Conservation (phyloP, 2,329 filamentous ascomycete species). For the Pseudopithomyces maydicus region DNA sequence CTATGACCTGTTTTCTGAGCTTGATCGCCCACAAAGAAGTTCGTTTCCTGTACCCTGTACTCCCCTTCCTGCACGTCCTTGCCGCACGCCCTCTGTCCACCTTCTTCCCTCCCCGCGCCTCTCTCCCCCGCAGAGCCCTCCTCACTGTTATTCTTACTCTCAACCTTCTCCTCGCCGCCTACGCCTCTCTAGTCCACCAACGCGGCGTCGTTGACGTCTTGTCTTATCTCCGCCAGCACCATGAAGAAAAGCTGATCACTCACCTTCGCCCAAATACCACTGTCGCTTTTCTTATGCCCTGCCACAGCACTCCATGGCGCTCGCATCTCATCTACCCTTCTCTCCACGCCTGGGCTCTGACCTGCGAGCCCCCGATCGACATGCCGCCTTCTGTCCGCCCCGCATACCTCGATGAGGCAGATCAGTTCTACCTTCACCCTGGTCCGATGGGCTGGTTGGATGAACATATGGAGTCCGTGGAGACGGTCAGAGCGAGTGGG, state of each 20-base stretch:
- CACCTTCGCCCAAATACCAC: constrained; percentile 68
- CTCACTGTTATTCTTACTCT: constrained; percentile 60
- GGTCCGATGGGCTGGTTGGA: constrained; percentile 46
- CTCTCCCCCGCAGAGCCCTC: constrained; percentile 55
- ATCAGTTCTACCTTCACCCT: constrained; percentile 80
- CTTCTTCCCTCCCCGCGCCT: constrained; percentile 61
- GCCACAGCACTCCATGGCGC: constrained; percentile 95
- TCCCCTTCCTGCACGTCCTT: constrained; percentile 84
- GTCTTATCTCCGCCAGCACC: constrained; percentile 74
- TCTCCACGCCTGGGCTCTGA: constrained; percentile 80
- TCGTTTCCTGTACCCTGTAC: constrained; percentile 91
- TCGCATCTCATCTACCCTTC: constrained; percentile 78
- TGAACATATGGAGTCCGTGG: constrained; percentile 46
- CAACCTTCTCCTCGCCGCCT: constrained; percentile 74
- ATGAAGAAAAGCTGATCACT: constrained; percentile 60
- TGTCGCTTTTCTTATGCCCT: constrained; percentile 87
- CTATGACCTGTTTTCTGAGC: constrained; percentile 70
- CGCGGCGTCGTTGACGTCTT: constrained; percentile 78
- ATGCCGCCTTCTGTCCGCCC: constrained; percentile 66
- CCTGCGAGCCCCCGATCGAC: constrained; percentile 85
- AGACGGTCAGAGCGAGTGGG: constrained; percentile 24
- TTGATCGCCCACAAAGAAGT: constrained; percentile 94
- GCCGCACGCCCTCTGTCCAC: constrained; percentile 68
- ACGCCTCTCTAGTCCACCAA: constrained; percentile 76
- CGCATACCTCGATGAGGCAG: constrained; percentile 84